phyloP scores from a whole-genome alignment of 2,329 filamentous ascomycete species.

The Trichoderma breve region DNA sequence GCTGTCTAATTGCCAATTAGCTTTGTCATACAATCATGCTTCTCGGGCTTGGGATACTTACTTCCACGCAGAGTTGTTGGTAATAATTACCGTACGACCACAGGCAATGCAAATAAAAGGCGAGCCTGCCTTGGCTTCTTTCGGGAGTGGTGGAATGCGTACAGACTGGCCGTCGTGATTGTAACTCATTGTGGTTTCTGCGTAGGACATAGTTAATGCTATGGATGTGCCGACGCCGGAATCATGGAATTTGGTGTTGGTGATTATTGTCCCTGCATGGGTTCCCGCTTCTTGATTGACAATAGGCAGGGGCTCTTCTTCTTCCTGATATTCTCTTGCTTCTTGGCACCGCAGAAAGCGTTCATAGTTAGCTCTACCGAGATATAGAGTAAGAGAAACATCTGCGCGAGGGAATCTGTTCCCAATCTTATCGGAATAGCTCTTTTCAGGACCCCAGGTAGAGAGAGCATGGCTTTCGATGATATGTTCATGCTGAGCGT shows the following conservation, averaged over 20 bases:
- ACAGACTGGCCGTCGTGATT: neutral
- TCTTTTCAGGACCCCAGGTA: neutral
- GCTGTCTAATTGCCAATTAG: neutral
- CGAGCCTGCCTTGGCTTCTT: neutral
- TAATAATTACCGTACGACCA: neutral
- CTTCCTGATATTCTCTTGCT: neutral
- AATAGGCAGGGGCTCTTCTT: fast-evolving
- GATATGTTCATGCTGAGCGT: neutral
- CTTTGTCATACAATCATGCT: no score
- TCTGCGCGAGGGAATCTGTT: neutral
- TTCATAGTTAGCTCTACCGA: neutral
- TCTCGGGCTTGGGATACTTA: neutral
- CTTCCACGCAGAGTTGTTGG: neutral
- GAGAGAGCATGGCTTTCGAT: neutral
- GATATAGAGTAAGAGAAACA: neutral
- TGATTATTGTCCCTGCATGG: neutral
- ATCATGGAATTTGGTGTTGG: neutral
- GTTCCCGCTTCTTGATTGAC: neutral
- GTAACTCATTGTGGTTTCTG: neutral
- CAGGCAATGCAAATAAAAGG: neutral
- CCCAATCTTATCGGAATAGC: neutral
- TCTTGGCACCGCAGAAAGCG: neutral
- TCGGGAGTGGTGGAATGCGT: neutral
- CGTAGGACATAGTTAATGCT: neutral
- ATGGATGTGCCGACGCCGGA: neutral